These are phyloP conservation scores for Striga asiatica DNA, from an alignment of 257 asterid species.

Conservation along the genomic window DNA sequence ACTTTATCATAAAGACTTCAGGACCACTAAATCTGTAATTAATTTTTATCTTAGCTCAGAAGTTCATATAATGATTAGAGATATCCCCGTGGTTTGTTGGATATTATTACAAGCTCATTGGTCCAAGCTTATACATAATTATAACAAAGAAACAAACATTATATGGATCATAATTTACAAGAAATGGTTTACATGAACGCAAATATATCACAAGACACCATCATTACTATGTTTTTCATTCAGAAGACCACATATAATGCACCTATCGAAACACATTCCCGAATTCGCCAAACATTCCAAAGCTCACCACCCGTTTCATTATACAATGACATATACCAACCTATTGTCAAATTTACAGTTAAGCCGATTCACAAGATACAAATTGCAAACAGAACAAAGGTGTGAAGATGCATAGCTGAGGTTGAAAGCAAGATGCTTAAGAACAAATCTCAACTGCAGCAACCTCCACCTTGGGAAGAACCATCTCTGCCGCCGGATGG, in stretches of 20 bases:
- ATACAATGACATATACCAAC: background rate
- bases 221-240: conserved; percentile 10
- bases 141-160: background rate
- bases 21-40: too few species aligned
- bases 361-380: background rate
- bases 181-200: background rate
- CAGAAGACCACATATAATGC: conserved; percentile 1
- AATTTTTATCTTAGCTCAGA: too few species aligned
- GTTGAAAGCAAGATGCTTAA: background rate
- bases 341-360: conserved; percentile 12
- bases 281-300: conserved; percentile 3
- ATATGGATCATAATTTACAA: background rate
- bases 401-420: background rate
- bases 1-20: too few species aligned
- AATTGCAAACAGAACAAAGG: background rate
- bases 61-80: too few species aligned
- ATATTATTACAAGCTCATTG: too few species aligned
- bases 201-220: background rate
- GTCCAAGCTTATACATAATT: too few species aligned
- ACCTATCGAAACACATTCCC: conserved; percentile 6
- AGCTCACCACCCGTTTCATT: background rate
- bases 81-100: too few species aligned
- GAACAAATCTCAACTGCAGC: conserved; percentile 53
- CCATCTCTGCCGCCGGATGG: conserved; percentile 75
- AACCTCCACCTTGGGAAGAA: conserved; percentile 71